Base-by-base conservation (phyloP, 2,329 filamentous ascomycete species). In the Ophiostoma australiae region DNA sequence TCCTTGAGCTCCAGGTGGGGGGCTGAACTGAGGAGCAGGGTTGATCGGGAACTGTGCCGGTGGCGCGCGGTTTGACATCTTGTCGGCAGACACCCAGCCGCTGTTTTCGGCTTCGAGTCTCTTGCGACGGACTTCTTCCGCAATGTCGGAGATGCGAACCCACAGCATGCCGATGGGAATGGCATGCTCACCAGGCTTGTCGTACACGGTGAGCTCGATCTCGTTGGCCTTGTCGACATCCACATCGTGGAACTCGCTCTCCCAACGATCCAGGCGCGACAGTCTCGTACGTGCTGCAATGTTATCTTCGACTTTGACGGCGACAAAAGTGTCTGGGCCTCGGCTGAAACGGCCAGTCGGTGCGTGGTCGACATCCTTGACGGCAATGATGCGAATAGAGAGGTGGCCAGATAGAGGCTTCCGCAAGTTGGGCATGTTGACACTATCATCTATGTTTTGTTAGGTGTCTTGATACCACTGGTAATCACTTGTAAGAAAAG, bases 161-260 rank as follows among this genome's bases (percentile, higher is more conserved):
- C 95, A 99, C 17, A 98, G 86, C 85, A 99, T 89, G 71, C 91
- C 95, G 77, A 99, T 97, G 58, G 95, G 95, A 69, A 96, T 89
- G 17, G 94, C 90, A 76, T 97, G 91, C 76, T 97, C 94, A 74
- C 90, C 89, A 1, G 93, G 90, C 81, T 97, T 97, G 80, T 99
- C 95, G 80, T 99, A 99, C 13, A 99, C 94, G 0, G 93, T 98
- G 70, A 99, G 87, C 79, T 99, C 95, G 73, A 99, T 93, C 81
- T 99, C 95, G 80, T 99, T 99, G 69, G 95, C 95, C 83, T 98
- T 98, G 81, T 98, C 94, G 71, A 99, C 95, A 74, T 95, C 92
- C 73, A 99, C 90, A 72, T 90, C 93, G 80, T 97, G 95, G 48
- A 90, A 87, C 81, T 99, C 95, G 75, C 93, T 92, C 61, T 93